These are phyloP conservation scores for Aurinia saxatilis DNA, from an alignment of 345 rosid genomes.

Conservation along the genomic window DNA sequence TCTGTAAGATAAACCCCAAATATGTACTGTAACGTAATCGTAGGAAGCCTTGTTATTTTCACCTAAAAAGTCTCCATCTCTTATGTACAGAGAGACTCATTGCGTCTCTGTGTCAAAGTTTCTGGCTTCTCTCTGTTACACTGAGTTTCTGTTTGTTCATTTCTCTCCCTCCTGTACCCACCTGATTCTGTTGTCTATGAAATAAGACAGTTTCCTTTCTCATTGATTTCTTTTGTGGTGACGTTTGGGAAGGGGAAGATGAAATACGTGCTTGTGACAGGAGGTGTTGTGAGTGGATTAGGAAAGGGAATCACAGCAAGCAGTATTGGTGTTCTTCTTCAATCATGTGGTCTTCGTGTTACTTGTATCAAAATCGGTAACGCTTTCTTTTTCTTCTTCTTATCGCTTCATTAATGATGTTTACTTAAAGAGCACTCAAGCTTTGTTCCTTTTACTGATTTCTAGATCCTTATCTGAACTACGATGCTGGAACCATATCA, in stretches of 20 bases:
- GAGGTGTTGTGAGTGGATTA: constrained; percentile 67
- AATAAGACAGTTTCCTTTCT: too few relatives aligned
- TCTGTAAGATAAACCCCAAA: too few relatives aligned
- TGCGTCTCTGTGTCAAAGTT: too few relatives aligned
- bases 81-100: too few relatives aligned
- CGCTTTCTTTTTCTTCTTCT: not conserved
- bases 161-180: too few relatives aligned
- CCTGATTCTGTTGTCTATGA: too few relatives aligned
- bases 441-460: not conserved
- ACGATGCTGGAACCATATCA: constrained; percentile 99
- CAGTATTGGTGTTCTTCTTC: constrained; percentile 58
- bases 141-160: too few relatives aligned
- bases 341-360: constrained; percentile 74
- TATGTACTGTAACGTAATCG: too few relatives aligned
- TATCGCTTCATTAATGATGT: not conserved
- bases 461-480: constrained; percentile 89
- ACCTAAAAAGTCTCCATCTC: too few relatives aligned
- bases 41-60: too few relatives aligned
- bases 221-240: too few relatives aligned
- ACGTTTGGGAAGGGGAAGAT: constrained; percentile 37
- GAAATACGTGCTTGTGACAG: constrained; percentile 60
- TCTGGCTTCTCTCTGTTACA: too few relatives aligned
- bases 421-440: constrained; percentile 17
- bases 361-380: constrained; percentile 78
- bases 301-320: constrained; percentile 73